Conservation (phyloP, 140 eudicot genomes). For the Bidens hawaiensis region DNA sequence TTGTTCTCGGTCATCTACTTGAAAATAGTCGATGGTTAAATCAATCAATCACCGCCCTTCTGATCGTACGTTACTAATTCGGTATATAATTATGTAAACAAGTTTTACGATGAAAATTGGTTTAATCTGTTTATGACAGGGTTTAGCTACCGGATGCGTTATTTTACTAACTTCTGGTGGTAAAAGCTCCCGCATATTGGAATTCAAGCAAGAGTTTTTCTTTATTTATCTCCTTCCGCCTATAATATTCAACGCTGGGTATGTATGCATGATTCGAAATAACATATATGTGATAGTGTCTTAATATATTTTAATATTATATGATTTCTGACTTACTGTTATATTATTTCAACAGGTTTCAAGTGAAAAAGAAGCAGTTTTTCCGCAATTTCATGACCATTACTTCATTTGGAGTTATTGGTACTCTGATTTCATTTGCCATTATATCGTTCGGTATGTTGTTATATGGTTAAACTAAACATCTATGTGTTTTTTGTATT, state of each 20-base stretch:
- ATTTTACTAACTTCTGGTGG: conserved; percentile 49
- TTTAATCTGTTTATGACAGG: conserved; percentile 30
- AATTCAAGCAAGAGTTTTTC: conserved; percentile 65
- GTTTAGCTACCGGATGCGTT: conserved; percentile 44
- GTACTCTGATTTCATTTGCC: conserved; percentile 71
- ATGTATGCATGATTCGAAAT: neutral
- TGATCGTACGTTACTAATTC: conserved; percentile 33
- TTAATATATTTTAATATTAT: neutral
- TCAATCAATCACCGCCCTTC: conserved; percentile 46
- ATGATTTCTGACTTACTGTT: neutral
- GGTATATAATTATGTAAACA: neutral
- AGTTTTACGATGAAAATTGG: neutral
- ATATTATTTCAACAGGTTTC: conserved; percentile 48
- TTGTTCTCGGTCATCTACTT: conserved; percentile 44
- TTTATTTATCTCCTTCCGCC: conserved; percentile 90
- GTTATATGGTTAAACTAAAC: conserved; percentile 3
- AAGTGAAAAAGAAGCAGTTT: conserved; percentile 79
- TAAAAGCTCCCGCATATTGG: conserved; percentile 49
- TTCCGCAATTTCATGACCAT: conserved; percentile 68
- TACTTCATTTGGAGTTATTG: conserved; percentile 66
- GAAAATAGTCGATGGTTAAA: conserved; percentile 46
- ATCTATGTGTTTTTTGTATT: neutral
- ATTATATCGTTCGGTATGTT: conserved; percentile 66
- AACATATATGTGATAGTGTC: neutral
- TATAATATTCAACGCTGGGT: conserved; percentile 94